Evolutionary conservation across 1,139 yeast species (phyloP).

Genomic region (Yamadazyma friedrichii): DNA sequence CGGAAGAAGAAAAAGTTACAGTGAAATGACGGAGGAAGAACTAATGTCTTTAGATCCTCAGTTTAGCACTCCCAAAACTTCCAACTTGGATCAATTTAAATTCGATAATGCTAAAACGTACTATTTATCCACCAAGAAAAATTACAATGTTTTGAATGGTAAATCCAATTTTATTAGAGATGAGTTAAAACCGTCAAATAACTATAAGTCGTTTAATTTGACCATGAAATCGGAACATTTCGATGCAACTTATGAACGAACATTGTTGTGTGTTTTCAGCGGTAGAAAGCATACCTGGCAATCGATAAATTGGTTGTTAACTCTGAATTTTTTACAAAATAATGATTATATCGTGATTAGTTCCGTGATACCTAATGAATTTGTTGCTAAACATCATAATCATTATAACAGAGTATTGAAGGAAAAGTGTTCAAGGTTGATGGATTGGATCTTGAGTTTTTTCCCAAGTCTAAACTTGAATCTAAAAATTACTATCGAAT

Average conservation of each 20-base stretch:
- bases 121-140: conserved; percentile 27
- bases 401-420: conserved; percentile 21
- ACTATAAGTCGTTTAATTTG: conserved; percentile 40
- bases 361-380: conserved; percentile 30
- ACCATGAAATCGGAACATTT: conserved; percentile 37
- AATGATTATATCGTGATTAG: conserved; percentile 42
- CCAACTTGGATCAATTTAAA: conserved; percentile 37
- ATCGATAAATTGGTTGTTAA: conserved; percentile 34
- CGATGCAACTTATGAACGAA: conserved; percentile 21
- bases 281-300: conserved; percentile 50
- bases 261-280: conserved; percentile 36
- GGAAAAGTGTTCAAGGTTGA: conserved; percentile 38
- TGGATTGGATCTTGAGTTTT: conserved; percentile 37
- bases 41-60: conserved; percentile 60
- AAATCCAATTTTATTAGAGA: conserved; percentile 1
- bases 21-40: conserved; percentile 66
- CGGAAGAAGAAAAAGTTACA: conserved; percentile 50
- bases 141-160: conserved; percentile 4
- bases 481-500: conserved; percentile 54
- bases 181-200: conserved; percentile 21
- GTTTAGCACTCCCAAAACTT: conserved; percentile 33
- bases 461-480: conserved; percentile 27
- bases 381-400: conserved; percentile 15
- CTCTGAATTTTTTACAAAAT: conserved; percentile 27
- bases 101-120: conserved; percentile 41